phyloP scores from a whole-genome alignment of 2,329 filamentous ascomycete genomes.

The Acrodontium crateriforme region DNA sequence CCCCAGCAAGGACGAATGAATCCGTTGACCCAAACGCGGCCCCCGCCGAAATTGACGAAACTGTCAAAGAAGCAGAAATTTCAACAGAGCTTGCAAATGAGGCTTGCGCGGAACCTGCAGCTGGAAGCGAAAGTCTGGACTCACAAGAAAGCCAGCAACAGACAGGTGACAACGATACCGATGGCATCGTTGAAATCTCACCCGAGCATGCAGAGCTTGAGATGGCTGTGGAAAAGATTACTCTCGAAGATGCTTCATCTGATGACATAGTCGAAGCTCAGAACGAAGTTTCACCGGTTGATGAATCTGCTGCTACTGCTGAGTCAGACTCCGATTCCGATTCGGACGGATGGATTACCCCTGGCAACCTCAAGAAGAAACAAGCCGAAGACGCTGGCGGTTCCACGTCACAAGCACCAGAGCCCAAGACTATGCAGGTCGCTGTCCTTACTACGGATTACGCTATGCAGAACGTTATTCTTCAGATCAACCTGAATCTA shows the following conservation, averaged over 20 bases:
- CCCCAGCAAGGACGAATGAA: slow-evolving; percentile 32
- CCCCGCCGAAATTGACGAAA: background rate
- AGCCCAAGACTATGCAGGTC: slow-evolving; percentile 59
- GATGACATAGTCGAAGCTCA: background rate
- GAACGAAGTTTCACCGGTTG: slow-evolving; percentile 13
- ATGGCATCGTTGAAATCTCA: too few species aligned
- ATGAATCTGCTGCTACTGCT: slow-evolving; percentile 12
- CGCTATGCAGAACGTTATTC: slow-evolving; percentile 92
- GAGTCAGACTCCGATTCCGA: slow-evolving; percentile 35
- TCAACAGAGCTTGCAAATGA: background rate
- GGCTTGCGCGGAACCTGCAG: background rate
- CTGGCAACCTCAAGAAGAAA: slow-evolving; percentile 75
- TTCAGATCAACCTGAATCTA: slow-evolving; percentile 88
- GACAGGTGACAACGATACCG: background rate
- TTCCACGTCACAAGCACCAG: slow-evolving; percentile 26
- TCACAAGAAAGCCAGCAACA: background rate
- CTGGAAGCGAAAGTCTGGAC: background rate
- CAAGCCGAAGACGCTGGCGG: slow-evolving; percentile 50
- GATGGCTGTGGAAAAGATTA: too few species aligned
- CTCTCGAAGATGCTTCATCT: background rate
- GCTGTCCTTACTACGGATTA: slow-evolving; percentile 92
- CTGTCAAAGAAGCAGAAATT: background rate
- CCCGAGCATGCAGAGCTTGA: too few species aligned
- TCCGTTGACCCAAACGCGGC: background rate
- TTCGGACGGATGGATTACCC: slow-evolving; percentile 82